phyloP scores from a whole-genome alignment of 83 land plant species.

The Picea abies region DNA sequence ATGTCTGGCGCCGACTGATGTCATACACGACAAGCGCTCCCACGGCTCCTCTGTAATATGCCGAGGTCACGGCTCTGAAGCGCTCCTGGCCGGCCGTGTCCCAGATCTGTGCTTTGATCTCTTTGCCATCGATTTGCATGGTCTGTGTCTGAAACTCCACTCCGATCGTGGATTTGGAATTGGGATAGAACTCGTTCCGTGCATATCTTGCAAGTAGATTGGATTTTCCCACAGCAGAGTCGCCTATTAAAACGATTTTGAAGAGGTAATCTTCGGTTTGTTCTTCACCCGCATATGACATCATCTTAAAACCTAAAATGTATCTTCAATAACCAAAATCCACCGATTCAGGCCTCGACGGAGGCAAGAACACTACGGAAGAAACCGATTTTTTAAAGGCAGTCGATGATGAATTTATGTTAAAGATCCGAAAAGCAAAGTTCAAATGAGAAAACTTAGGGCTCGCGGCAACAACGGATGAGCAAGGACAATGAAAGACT shows the following conservation, averaged over 20 bases:
- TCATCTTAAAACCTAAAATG: constrained; percentile 32
- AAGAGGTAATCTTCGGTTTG: constrained; percentile 56
- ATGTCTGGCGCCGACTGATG: constrained; percentile 61
- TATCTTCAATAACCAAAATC: no score
- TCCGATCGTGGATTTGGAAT: constrained; percentile 66
- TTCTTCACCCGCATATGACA: constrained; percentile 46
- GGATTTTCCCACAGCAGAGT: constrained; percentile 64
- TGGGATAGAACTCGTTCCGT: constrained; percentile 46
- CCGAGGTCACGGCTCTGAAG: constrained; percentile 59
- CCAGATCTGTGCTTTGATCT: constrained; percentile 76
- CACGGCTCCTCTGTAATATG: constrained; percentile 64
- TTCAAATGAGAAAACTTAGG: not conserved
- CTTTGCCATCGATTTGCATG: constrained; percentile 53
- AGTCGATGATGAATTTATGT: not conserved
- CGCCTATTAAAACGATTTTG: constrained; percentile 65
- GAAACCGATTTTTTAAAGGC: not conserved
- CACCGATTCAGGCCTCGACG: not conserved
- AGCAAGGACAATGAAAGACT: no score
- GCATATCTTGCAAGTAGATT: constrained; percentile 54
- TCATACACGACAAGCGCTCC: constrained; percentile 60
- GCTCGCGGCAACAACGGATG: no score
- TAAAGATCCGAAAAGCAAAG: not conserved
- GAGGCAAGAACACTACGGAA: not conserved
- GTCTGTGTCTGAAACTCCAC: constrained; percentile 68
- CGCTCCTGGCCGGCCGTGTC: constrained; percentile 66